These are phyloP conservation scores for Chlorella variabilis DNA, from an alignment of 163 green algal species.

Conservation along the genomic window DNA sequence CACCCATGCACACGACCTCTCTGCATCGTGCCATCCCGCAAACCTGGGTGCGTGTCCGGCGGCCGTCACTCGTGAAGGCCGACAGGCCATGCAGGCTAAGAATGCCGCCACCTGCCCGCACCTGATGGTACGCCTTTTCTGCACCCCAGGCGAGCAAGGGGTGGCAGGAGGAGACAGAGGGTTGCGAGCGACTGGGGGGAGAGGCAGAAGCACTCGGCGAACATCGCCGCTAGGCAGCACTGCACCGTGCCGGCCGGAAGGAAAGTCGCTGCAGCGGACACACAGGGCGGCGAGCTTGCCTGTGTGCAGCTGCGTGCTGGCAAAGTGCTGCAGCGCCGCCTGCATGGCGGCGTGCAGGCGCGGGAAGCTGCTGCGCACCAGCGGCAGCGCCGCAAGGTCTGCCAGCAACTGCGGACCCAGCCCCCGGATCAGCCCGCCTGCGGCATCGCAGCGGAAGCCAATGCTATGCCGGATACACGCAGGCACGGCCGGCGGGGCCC, in stretches of 20 bases:
- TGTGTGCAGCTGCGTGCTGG: constrained; percentile 20
- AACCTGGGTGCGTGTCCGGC: constrained; percentile 24
- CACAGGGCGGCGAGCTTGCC: too few relatives aligned
- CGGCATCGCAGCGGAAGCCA: too few relatives aligned
- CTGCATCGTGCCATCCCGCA: too few relatives aligned
- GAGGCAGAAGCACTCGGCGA: too few relatives aligned
- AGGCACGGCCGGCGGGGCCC: too few relatives aligned
- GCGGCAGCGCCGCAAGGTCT: constrained; percentile 18
- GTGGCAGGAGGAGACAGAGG: too few relatives aligned
- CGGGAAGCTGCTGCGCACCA: constrained; percentile 19
- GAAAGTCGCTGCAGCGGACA: too few relatives aligned
- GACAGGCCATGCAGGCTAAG: constrained; percentile 31
- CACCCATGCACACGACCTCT: too few relatives aligned
- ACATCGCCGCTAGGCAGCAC: too few relatives aligned
- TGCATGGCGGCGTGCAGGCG: constrained; percentile 16
- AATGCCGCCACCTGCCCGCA: background rate
- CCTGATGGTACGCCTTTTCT: constrained; percentile 35
- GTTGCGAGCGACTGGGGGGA: too few relatives aligned
- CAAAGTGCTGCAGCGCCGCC: constrained; percentile 16
- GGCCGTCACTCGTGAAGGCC: constrained; percentile 44
- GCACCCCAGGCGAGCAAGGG: background rate
- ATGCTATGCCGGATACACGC: too few relatives aligned
- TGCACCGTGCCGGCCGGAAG: too few relatives aligned
- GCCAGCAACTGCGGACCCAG: constrained; percentile 43
- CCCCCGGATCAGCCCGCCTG: constrained; percentile 33